Evolutionary conservation across 2,329 filamentous ascomycete species (phyloP), one percentile per base, ranked within the genome.

Genomic region (Nigrospora oryzae): DNA sequence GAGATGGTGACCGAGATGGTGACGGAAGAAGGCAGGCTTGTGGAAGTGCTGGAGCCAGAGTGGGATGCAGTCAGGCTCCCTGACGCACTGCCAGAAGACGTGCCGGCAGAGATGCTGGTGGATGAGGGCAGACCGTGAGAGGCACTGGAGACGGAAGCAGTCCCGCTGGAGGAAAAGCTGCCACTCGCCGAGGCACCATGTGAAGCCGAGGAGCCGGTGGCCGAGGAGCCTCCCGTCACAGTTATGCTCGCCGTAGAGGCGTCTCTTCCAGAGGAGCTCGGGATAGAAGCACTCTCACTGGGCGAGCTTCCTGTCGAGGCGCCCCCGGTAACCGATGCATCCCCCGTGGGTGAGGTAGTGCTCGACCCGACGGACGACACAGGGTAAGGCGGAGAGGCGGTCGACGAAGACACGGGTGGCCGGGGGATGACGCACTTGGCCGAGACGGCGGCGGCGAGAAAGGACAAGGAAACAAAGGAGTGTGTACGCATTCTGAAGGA

Each of bases 401-500:
- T 15, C 13, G 40, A 17, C n/a, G 41, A 16, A 36, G 23, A 19
- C 28, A 16, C 13, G 11, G 23, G 33, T 7, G 28, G 15, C 11
- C 30, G 8, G 11, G 7, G 2, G 4, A 33, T 12, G 13, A 45
- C 37, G 32, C 43, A 40, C 16, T 44, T 44, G 42, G 36, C 42
- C 30, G 34, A 31, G 34, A 23, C 43, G 33, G 43, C 39, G 12
- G 42, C 32, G 32, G 46, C 42, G 23, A 45, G n/a, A 36, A 43
- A 48, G 16, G 39, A 48, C 7, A 36, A 16, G n/a, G 19, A 48
- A 46, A 48, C 34, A 37, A 48, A 23, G 14, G 46, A 40, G 36
- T 44, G 43, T 15, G 41, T 11, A 36, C 40, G 46, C 46, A 48
- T 48, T 16, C 8, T 38, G 43, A 46, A 43, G 13, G 46, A 41